These are phyloP conservation scores for Lomentospora prolificans DNA, from an alignment of 2,329 filamentous ascomycete genomes.

Conservation along the genomic window DNA sequence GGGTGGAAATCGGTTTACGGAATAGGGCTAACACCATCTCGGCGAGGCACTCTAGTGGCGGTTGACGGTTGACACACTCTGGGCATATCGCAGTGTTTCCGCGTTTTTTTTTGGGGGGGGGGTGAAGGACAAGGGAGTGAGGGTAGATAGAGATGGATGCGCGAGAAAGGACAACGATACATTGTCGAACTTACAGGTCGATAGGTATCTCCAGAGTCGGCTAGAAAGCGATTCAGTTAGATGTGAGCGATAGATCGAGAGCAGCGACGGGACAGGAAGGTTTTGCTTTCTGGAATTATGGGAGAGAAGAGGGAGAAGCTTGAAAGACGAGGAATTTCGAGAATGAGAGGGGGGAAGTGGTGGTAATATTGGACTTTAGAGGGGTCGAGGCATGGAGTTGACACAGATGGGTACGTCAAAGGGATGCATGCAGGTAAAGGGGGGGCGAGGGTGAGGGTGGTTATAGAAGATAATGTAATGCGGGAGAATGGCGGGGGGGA, in stretches of 20 bases:
- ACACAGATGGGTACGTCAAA: slow-evolving; percentile 2
- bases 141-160: not conserved
- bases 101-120: not conserved
- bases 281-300: slow-evolving; percentile 9
- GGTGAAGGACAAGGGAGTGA: not conserved
- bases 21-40: too few relatives aligned
- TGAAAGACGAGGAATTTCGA: slow-evolving; percentile 14
- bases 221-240: slow-evolving; percentile 35
- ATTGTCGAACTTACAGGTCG: slow-evolving; percentile 42
- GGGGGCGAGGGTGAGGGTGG: slow-evolving; percentile 1
- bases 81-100: too few relatives aligned
- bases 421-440: slow-evolving; percentile 8
- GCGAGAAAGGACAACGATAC: not conserved
- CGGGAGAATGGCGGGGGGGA: slow-evolving; percentile 3
- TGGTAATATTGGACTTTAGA: slow-evolving; percentile 5
- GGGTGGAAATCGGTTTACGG: too few relatives aligned
- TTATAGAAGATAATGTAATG: slow-evolving; percentile 15
- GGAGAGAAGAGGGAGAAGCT: slow-evolving; percentile 14
- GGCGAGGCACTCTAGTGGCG: too few relatives aligned
- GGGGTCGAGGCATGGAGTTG: slow-evolving; percentile 2
- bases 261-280: slow-evolving; percentile 7
- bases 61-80: too few relatives aligned
- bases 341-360: slow-evolving; percentile 2
- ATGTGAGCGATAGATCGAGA: slow-evolving; percentile 13
- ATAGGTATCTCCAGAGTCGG: slow-evolving; percentile 52